Evolutionary conservation across 2,329 filamentous ascomycete species (phyloP), one percentile per base, ranked within the genome.

Genomic region (Verticillium nubilum): DNA sequence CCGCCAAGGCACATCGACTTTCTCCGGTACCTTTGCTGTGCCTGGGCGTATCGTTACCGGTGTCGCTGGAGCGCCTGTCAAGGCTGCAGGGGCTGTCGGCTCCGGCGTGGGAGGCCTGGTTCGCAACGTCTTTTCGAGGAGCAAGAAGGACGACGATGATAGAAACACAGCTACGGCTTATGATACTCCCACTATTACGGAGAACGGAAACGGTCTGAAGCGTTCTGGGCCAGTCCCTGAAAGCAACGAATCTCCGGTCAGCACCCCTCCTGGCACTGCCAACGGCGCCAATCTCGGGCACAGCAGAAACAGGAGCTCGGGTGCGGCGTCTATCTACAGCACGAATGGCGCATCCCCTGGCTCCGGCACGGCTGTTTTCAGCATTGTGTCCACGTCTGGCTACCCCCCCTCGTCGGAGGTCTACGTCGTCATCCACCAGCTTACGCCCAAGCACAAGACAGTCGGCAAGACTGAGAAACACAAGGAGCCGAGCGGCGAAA

Each of bases 401-500:
- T 99, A 88, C 74, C 89, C 92, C 17, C 76, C 87, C 1, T 85
- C 85, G 5, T 82, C 91, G 5, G 91, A 96, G 69, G 77, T 97
- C n/a, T 92, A 91, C 68, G 85, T 96, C 54, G 76, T 84, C 60
- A 77, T 97, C 65, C 87, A 86, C 59, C 86, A 90, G 65, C 70
- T 90, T 33, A 78, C 80, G 3, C 76, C 86, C 54, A 93, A 89
- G 74, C 83, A 79, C 56, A 97, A 95, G 77, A 85, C 89, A 53
- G 79, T 99, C 53, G 87, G 93, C 76, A 97, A 98, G 80, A 97
- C 93, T 25, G 96, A 97, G 72, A 89, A 95, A 64, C 85, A 90
- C 77, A 97, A 97, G 73, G 83, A 88, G 0, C 76, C 84, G 3
- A 78, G 78, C 1, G 91, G 89, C 1, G 76, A 81, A 3, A 84